phyloP scores from a whole-genome alignment of 106 monocot genomes.

The Gastrodia elata region DNA sequence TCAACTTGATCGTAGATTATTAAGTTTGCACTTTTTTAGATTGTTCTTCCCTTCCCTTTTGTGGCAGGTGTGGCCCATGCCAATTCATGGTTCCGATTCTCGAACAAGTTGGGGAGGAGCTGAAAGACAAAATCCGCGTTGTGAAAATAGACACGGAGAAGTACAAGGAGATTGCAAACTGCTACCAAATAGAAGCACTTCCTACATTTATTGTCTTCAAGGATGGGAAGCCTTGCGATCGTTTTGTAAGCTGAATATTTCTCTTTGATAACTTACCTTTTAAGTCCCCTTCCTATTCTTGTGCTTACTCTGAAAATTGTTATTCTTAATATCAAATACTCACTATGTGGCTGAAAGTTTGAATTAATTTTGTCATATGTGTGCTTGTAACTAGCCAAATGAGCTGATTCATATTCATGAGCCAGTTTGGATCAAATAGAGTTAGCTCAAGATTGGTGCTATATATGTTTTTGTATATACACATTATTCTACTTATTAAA shows the following conservation, averaged over 20 bases:
- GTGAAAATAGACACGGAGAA: slow-evolving; percentile 96
- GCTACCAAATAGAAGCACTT: slow-evolving; percentile 65
- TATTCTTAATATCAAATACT: not conserved
- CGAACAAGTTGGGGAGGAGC: slow-evolving; percentile 51
- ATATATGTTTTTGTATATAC: too few relatives aligned
- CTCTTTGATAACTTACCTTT: not conserved
- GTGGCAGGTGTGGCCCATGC: slow-evolving; percentile 85
- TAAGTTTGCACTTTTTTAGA: too few relatives aligned
- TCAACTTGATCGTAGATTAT: too few relatives aligned
- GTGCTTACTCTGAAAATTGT: not conserved
- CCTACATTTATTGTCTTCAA: slow-evolving; percentile 90
- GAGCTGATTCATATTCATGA: too few relatives aligned
- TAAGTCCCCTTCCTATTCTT: not conserved
- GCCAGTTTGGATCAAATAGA: too few relatives aligned
- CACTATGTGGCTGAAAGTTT: too few relatives aligned
- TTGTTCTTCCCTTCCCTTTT: not conserved
- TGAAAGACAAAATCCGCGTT: slow-evolving; percentile 62
- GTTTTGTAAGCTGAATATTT: slow-evolving; percentile 65
- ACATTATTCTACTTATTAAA: too few relatives aligned
- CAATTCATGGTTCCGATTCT: slow-evolving; percentile 87
- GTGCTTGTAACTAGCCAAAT: too few relatives aligned
- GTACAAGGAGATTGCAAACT: slow-evolving; percentile 57
- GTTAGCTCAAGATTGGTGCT: too few relatives aligned
- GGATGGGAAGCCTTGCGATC: slow-evolving; percentile 81
- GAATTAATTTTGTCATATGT: too few relatives aligned